These are phyloP conservation scores for Phalaenopsis hybrid DNA, from an alignment of 116 monocot genomes.

Conservation along the genomic window DNA sequence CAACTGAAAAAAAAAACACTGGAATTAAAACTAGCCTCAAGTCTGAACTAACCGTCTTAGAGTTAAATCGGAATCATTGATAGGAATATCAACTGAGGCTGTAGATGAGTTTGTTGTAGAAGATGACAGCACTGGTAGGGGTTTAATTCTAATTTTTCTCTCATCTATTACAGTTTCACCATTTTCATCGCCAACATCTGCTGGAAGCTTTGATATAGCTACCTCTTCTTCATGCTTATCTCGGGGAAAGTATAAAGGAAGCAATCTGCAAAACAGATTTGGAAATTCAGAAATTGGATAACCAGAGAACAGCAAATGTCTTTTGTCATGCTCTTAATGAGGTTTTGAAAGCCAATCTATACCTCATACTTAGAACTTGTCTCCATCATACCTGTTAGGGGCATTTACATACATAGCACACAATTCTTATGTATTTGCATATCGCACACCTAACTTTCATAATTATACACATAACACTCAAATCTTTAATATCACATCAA, in stretches of 20 bases:
- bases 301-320: conserved; percentile 7
- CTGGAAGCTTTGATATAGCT: conserved; percentile 88
- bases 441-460: no score
- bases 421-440: no score
- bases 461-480: no score
- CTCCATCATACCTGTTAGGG: not conserved
- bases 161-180: conserved; percentile 95
- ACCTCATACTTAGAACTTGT: not conserved
- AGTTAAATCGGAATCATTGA: conserved; percentile 55
- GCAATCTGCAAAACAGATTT: conserved; percentile 53
- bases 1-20: not conserved
- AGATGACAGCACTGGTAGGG: conserved; percentile 57
- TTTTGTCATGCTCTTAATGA: not conserved
- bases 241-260: conserved; percentile 94
- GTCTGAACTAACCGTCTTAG: conserved; percentile 41
- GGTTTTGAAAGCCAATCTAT: not conserved
- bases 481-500: no score
- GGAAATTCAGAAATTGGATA: conserved; percentile 1
- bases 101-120: conserved; percentile 16
- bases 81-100: conserved; percentile 37
- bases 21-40: not conserved
- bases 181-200: conserved; percentile 99
- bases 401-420: no score
- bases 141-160: conserved; percentile 95
- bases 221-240: conserved; percentile 97